Evolutionary conservation across 257 asterid species (phyloP), one percentile per base, ranked within the genome.

Genomic region (Nicotiana sylvestris): DNA sequence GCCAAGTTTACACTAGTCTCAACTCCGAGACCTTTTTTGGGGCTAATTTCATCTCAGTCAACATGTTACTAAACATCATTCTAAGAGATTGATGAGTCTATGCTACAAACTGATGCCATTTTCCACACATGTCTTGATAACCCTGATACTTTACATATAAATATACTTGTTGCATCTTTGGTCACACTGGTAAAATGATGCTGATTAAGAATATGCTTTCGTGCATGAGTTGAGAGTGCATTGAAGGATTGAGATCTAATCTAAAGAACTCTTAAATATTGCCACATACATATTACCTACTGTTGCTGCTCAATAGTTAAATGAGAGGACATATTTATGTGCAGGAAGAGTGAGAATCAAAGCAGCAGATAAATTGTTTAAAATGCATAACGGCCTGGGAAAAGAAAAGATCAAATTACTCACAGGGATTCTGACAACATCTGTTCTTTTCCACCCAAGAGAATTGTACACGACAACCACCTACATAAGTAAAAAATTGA

Each of bases 401-500:
- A 27, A 51, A 16, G 27, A 51, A 51, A 29, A 76, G 46, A 51
- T 76, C 13, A 49, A 51, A 51, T 27, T 15, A 88, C 97, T 94
- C 85, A 96, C 99, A 33, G 98, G 99, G 82, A 96, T 88, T 86
- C 94, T 92, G 85, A 94, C 93, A 29, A 96, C 89, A 77, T 88
- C 88, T 67, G 92, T 85, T 90, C 97, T 90, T 88, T 92, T 92
- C 98, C 98, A 96, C 68, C 99, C 98, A 37, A 96, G 85, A 81
- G 98, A 86, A 78, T 94, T 96, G 91, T 96, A 96, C 85, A 94
- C 92, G 65, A 94, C 91, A 80, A 93, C 94, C 83, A 88, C 94
- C 99, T 96, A 85, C 85, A 85, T 66, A 83, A 83, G 60, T 67
- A 27, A 66, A 69, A 69, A 55, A 9, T 39, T 58, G 56, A 12